phyloP scores from a whole-genome alignment of 169 alveolate species.

The Amoebophrya sp. region DNA sequence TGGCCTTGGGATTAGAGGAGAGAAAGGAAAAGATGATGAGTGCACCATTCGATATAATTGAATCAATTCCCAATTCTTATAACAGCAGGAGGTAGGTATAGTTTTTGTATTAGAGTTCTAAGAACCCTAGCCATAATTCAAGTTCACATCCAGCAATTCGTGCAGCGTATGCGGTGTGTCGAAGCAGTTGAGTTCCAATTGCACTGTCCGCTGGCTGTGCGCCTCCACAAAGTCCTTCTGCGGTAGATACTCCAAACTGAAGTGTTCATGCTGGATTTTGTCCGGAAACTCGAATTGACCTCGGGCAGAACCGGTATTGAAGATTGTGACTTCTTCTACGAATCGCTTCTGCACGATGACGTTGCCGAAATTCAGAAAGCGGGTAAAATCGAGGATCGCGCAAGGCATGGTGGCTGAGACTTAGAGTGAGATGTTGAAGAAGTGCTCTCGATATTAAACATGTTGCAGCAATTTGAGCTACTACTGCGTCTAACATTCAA shows the following conservation, averaged over 20 bases:
- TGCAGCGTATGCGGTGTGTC: constrained; percentile 7
- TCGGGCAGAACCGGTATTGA: background rate
- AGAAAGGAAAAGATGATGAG: too few relatives aligned
- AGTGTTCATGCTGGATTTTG: background rate
- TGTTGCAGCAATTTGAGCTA: too few relatives aligned
- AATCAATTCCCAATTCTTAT: too few relatives aligned
- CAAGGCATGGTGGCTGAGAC: constrained; percentile 19
- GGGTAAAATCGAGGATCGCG: constrained; percentile 1
- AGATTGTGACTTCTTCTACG: background rate
- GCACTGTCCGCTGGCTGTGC: background rate
- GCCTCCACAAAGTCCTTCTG: background rate
- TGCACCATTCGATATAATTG: too few relatives aligned
- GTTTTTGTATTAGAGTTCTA: too few relatives aligned
- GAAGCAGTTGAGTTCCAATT: background rate
- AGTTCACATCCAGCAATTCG: background rate
- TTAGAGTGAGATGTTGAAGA: too few relatives aligned
- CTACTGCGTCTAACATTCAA: too few relatives aligned
- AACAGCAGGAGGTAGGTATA: too few relatives aligned
- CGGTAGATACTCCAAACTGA: background rate
- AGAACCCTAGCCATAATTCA: too few relatives aligned
- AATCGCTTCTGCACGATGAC: background rate
- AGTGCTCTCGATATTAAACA: too few relatives aligned
- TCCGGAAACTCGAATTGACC: constrained; percentile 12
- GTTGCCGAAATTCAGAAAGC: background rate
- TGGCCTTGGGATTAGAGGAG: too few relatives aligned